Conservation (phyloP, 352 stramenopile species). For the Globisporangium perplexum region DNA sequence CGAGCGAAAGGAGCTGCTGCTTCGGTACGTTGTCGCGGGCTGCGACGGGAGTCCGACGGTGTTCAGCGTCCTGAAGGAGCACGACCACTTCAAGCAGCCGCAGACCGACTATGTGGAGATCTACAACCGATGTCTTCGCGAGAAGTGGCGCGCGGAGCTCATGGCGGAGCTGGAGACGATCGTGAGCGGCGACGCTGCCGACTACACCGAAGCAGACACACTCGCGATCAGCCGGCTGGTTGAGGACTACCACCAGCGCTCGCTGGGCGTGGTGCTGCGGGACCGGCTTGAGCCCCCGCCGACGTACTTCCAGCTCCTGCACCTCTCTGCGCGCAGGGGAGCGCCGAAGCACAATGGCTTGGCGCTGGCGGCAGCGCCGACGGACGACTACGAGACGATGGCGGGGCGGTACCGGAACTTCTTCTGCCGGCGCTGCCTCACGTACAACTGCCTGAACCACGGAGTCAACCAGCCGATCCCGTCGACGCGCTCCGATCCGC, state of each 20-base stretch:
- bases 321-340: slow-evolving; percentile 7
- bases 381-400: slow-evolving; percentile 15
- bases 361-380: slow-evolving; percentile 3
- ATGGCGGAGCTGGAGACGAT: slow-evolving; percentile 13
- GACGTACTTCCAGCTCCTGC: slow-evolving; percentile 24
- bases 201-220: not conserved
- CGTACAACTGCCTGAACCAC: slow-evolving; percentile 74
- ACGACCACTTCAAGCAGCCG: slow-evolving; percentile 43
- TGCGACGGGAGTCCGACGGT: slow-evolving; percentile 29
- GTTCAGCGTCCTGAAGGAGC: slow-evolving; percentile 43
- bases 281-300: slow-evolving; percentile 25
- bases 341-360: not conserved
- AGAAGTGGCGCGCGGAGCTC: slow-evolving; percentile 13
- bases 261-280: slow-evolving; percentile 14
- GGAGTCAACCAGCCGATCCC: slow-evolving; percentile 45
- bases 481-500: slow-evolving; percentile 40
- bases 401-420: slow-evolving; percentile 39
- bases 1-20: slow-evolving; percentile 56
- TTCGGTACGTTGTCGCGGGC: slow-evolving; percentile 47
- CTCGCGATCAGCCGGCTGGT: slow-evolving; percentile 3
- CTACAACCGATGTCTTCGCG: slow-evolving; percentile 21
- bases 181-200: not conserved
- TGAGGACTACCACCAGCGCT: slow-evolving; percentile 1
- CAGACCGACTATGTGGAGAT: slow-evolving; percentile 54
- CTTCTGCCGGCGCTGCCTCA: slow-evolving; percentile 72